Conservation (phyloP, 306 rosid genomes). For the Rosa chinensis region DNA sequence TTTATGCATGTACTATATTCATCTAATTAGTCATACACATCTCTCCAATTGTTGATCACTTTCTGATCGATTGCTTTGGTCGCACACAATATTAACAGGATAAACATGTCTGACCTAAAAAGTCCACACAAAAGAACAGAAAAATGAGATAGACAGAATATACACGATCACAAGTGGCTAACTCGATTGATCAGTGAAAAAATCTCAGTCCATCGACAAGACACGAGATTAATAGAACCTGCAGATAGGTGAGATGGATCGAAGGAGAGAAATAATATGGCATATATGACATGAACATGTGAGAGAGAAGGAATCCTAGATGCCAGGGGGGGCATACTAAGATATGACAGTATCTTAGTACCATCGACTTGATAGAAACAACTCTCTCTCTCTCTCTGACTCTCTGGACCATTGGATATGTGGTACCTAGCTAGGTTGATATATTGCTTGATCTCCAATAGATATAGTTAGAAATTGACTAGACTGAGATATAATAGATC, state of each 20-base stretch:
- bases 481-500: neutral
- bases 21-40: too few relatives aligned
- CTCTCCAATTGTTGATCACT: neutral
- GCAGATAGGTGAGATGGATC: neutral
- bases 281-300: neutral
- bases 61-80: neutral
- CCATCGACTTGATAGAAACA: neutral
- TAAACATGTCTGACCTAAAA: neutral
- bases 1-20: neutral
- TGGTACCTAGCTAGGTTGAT: neutral
- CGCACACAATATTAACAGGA: neutral
- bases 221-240: neutral
- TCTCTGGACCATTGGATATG: slow-evolving; percentile 10
- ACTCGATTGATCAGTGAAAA: neutral
- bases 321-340: neutral
- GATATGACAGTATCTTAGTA: slow-evolving; percentile 9
- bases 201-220: neutral
- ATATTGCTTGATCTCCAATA: neutral
- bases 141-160: neutral
- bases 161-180: neutral
- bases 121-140: neutral
- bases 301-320: neutral
- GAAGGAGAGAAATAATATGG: neutral
- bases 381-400: slow-evolving; percentile 10
- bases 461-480: neutral